Evolutionary conservation across 371 early-diverging fungal species (phyloP), one percentile per base, ranked within the genome.

Genomic region (Mycotypha africana): DNA sequence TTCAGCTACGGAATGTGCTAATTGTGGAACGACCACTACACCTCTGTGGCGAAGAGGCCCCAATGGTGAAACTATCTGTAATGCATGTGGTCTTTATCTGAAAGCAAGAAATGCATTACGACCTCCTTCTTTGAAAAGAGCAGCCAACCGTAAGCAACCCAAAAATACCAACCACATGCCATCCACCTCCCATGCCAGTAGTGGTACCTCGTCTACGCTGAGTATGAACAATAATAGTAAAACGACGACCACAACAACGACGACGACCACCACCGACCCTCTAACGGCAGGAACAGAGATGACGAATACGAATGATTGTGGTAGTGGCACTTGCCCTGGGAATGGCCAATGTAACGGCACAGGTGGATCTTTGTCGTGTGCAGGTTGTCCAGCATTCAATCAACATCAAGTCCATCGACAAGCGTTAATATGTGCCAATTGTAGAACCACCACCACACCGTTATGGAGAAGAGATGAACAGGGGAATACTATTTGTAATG

Each of bases 31-130:
- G 1, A 86, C 82, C 4, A 74, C 76, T 6, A 95, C 95, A 12
- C 93, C 93, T 1, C 76, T 92, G 14, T 95, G 96, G 96, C 60
- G 96, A 41, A 65, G 92, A 59, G 85, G 83, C 30, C 77, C 80
- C 19, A 77, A 82, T 41, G 89, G 88, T 30, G 81, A 88, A 31
- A 72, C 77, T 35, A 78, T 92, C 42, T 93, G 93, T 65, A 93
- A 92, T 62, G 92, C 93, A 7, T 93, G 93, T 74, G 87, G 88
- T 17, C 75, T 86, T 41, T 88, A 87, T 47, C 64, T 65, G 8
- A 65, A 65, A 28, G 66, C 66, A 22, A 39, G 62, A 15, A 65
- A 65, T 24, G 58, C 62, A 10, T 40, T 61, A 12, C 37, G 66
- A 36, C 66, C 78, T 19, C 70, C 62, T 34, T 75, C 64, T 38